Percentiles rank a stretch among this genome's conserved stretches.
Conservation (phyloP, 2,329 filamentous ascomycete species). For the Claviceps purpurea region DNA sequence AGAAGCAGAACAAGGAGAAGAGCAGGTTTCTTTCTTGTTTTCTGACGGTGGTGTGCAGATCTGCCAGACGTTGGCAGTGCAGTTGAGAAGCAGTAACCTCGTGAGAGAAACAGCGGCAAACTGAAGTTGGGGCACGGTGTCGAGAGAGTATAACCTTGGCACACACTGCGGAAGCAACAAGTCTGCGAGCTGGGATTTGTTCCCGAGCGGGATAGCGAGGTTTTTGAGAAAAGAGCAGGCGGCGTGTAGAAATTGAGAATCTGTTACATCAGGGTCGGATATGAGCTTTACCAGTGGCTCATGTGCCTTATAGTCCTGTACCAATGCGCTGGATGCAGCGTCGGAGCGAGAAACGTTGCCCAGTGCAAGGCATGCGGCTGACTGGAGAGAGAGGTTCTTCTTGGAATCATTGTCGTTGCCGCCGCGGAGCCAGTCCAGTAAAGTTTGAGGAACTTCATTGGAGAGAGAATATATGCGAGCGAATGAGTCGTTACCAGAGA, state of each 20-base stretch:
- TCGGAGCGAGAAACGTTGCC: constrained; percentile 51
- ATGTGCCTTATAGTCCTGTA: constrained; percentile 27
- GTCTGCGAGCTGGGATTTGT: constrained; percentile 37
- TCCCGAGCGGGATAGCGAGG: constrained; percentile 42
- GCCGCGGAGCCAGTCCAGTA: constrained; percentile 34
- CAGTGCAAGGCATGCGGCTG: constrained; percentile 45
- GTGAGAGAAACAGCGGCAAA: constrained; percentile 46
- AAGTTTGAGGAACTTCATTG: constrained; percentile 25
- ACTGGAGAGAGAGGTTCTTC: constrained; percentile 28
- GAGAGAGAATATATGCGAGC: constrained; percentile 26
- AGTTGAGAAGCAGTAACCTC: constrained; percentile 41
- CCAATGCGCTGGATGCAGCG: constrained; percentile 34
- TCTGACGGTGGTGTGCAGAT: constrained; percentile 29
- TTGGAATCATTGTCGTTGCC: constrained; percentile 11
- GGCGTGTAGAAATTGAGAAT: constrained; percentile 42
- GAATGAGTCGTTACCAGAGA: constrained; percentile 38
- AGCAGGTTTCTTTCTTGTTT: constrained; percentile 1
- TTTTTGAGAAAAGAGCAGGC: constrained; percentile 50
- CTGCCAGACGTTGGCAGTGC: constrained; percentile 35
- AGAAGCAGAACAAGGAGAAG: constrained; percentile 8
- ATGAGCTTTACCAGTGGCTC: constrained; percentile 33
- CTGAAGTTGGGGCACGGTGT: constrained; percentile 41
- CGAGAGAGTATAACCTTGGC: constrained; percentile 40
- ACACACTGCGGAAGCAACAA: constrained; percentile 33
- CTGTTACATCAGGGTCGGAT: constrained; percentile 23